Conservation (phyloP, 2,329 filamentous ascomycete genomes). For the Trichoderma koningiopsis region DNA sequence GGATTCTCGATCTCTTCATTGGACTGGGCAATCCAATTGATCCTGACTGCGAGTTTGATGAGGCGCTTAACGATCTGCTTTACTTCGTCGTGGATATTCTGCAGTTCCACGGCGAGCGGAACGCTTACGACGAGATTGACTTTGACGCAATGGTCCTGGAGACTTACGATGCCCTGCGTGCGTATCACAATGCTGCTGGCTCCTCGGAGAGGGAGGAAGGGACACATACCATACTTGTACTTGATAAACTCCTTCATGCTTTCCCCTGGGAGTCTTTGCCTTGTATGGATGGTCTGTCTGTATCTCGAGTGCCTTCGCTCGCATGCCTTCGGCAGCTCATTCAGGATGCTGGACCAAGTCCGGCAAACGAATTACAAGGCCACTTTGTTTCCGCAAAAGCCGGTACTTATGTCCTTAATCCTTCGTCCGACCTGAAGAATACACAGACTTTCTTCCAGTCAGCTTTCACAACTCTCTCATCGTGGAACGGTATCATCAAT, state of each 20-base stretch:
- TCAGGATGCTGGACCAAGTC: conserved; percentile 46
- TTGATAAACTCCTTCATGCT: conserved; percentile 86
- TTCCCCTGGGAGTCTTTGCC: conserved; percentile 97
- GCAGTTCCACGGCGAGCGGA: conserved; percentile 93
- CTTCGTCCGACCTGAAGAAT: conserved; percentile 76
- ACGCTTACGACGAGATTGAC: conserved; percentile 97
- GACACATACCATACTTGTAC: conserved; percentile 79
- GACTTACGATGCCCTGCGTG: conserved; percentile 77
- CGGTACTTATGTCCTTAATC: conserved; percentile 86
- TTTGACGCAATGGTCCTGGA: conserved; percentile 91
- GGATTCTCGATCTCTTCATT: conserved; percentile 84
- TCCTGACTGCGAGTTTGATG: conserved; percentile 75
- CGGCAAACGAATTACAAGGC: conserved; percentile 39
- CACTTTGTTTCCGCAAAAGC: conserved; percentile 57
- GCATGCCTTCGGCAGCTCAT: conserved; percentile 79
- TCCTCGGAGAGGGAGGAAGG: conserved; percentile 46
- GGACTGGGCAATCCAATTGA: conserved; percentile 74
- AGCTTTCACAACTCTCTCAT: conserved; percentile 63
- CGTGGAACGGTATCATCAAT: conserved; percentile 71
- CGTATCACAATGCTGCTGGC: conserved; percentile 65
- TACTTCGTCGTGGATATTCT: conserved; percentile 97
- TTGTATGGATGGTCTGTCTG: conserved; percentile 75
- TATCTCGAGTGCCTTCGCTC: conserved; percentile 87
- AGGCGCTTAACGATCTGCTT: conserved; percentile 85
- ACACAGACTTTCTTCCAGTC: conserved; percentile 77